These are phyloP conservation scores for Erysimum cheiranthoides DNA, from an alignment of 345 rosid genomes.

Conservation along the genomic window DNA sequence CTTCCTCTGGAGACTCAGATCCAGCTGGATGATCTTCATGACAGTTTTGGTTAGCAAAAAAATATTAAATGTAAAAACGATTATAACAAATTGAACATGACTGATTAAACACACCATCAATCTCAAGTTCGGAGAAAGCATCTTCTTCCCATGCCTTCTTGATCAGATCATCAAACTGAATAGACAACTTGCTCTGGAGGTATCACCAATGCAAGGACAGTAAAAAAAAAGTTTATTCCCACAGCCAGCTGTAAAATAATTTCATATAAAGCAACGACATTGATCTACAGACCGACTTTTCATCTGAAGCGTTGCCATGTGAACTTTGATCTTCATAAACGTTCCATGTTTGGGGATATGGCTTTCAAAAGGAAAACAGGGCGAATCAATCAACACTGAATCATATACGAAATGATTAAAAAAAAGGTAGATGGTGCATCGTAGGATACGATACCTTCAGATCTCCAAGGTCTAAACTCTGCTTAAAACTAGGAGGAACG, in stretches of 20 bases:
- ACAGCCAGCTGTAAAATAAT: conserved; percentile 23
- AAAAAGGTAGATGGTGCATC: conserved; percentile 14
- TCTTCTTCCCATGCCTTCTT: conserved; percentile 95
- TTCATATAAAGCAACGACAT: conserved; percentile 13
- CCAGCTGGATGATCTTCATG: conserved; percentile 54
- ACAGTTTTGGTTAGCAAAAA: conserved; percentile 15
- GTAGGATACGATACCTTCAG: conserved; percentile 61
- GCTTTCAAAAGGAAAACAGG: conserved; percentile 51
- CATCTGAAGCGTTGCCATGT: conserved; percentile 48
- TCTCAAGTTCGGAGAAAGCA: conserved; percentile 52
- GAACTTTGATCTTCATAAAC: conserved; percentile 68
- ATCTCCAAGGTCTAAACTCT: conserved; percentile 81
- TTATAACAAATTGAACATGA: conserved; percentile 15
- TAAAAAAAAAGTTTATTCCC: neutral
- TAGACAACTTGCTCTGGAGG: conserved; percentile 75
- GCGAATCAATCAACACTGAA: conserved; percentile 23
- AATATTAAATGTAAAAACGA: neutral
- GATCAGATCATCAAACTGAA: conserved; percentile 90
- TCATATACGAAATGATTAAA: conserved; percentile 2
- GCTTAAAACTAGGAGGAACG: conserved; percentile 82
- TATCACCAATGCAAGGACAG: conserved; percentile 30
- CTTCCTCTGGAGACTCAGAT: conserved; percentile 54
- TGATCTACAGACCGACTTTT: conserved; percentile 67
- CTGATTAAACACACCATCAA: conserved; percentile 58
- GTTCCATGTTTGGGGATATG: conserved; percentile 71